These are phyloP conservation scores for Monosporozyma unispora DNA, from an alignment of 805 yeast genomes.

Conservation along the genomic window DNA sequence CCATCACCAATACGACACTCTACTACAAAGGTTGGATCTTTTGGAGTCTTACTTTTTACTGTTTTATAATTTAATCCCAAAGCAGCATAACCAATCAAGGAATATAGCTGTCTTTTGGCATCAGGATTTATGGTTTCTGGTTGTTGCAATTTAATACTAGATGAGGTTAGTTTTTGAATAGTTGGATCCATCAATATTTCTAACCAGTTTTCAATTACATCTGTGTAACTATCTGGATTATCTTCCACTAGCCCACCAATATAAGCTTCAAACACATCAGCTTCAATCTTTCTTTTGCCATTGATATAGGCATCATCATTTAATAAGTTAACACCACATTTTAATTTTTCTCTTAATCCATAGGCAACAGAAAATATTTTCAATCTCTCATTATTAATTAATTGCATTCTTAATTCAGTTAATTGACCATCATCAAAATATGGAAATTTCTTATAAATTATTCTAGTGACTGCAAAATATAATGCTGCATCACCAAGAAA, in stretches of 20 bases:
- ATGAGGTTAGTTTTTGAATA: conserved; percentile 20
- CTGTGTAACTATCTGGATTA: conserved; percentile 35
- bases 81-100: conserved; percentile 68
- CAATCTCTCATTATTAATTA: conserved; percentile 67
- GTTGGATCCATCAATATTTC: conserved; percentile 41
- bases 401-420: conserved; percentile 55
- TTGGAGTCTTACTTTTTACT: conserved; percentile 29
- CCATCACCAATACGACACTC: conserved; percentile 59
- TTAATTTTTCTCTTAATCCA: conserved; percentile 51
- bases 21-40: conserved; percentile 43
- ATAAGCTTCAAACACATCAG: conserved; percentile 92
- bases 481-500: conserved; percentile 85
- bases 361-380: conserved; percentile 63
- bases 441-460: conserved; percentile 60
- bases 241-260: conserved; percentile 75
- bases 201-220: conserved; percentile 50
- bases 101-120: conserved; percentile 73
- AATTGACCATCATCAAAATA: conserved; percentile 71
- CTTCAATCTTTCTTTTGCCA: conserved; percentile 62
- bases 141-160: conserved; percentile 23
- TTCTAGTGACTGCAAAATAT: conserved; percentile 59
- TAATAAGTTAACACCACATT: conserved; percentile 36
- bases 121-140: conserved; percentile 40
- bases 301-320: conserved; percentile 29
- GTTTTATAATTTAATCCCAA: conserved; percentile 52